Evolutionary conservation across 257 asterid genomes (phyloP), one percentile per base, ranked within the genome.

Genomic region (Salvia hispanica): DNA sequence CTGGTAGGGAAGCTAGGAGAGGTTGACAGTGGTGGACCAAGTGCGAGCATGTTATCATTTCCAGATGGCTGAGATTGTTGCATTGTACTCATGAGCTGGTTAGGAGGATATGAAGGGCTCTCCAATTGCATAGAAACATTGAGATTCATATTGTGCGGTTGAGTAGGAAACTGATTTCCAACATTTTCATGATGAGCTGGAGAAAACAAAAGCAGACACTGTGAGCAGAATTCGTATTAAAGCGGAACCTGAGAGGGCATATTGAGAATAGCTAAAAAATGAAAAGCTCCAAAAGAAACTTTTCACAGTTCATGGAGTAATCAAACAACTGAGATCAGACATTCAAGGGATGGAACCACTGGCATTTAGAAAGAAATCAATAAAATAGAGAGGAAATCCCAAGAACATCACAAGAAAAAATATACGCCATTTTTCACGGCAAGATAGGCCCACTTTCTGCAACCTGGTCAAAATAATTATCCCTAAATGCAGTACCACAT

Each of bases 21-120:
- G 64, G 85, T 72, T 45, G 96, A 69, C 69, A 64, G 78, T n/a
- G 92, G 89, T 42, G 79, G 92, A 67, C 82, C 88, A 51, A 84
- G 86, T 62, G 91, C 91, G 65, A 88, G 79, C 61, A 74, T 64
- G 74, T 85, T 86, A 15, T 82, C 69, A 58, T 16, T 82, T 67
- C 76, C 77, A 28, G 84, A 70, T 34, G 85, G 74, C 58, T 88
- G 95, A 74, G 82, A 73, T 76, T 78, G 87, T 58, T 82, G 81
- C 25, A 76, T 50, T 25, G 84, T 45, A 69, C 74, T 73, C 15
- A 85, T 72, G 58, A 84, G 69, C 68, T 79, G 87, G 72, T 72
- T 81, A 36, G 72, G 62, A 64, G 90, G 57, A 66, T 78, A 80
- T 25, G 91, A 74, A 71, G 84, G 58, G 66, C 73, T 74, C 60